phyloP scores from a whole-genome alignment of 345 rosid species.

The Iberis pinnata region DNA sequence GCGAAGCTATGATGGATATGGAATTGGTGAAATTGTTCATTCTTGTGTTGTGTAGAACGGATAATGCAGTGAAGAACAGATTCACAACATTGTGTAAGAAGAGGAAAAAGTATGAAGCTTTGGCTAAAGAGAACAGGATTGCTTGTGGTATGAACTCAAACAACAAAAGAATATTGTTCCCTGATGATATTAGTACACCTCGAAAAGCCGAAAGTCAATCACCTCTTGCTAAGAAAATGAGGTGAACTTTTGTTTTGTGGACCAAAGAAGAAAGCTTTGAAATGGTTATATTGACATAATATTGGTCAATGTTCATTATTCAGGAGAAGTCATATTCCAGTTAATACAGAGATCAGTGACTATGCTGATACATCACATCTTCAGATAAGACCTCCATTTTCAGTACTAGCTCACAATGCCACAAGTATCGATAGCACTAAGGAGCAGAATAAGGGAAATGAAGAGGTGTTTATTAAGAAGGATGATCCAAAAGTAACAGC shows the following conservation, averaged over 20 bases:
- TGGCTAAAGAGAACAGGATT: slow-evolving; percentile 62
- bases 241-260: slow-evolving; percentile 31
- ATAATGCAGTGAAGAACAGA: slow-evolving; percentile 95
- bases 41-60: slow-evolving; percentile 49
- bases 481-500: slow-evolving; percentile 76
- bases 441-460: slow-evolving; percentile 33
- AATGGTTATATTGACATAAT: slow-evolving; percentile 7
- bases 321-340: slow-evolving; percentile 68
- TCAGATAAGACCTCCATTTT: slow-evolving; percentile 56
- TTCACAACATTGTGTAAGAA: slow-evolving; percentile 96
- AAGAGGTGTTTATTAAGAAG: slow-evolving; percentile 57
- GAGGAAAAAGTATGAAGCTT: slow-evolving; percentile 90
- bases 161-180: slow-evolving; percentile 59
- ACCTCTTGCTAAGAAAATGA: slow-evolving; percentile 46
- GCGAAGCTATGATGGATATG: neutral
- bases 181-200: slow-evolving; percentile 36
- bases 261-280: slow-evolving; percentile 5
- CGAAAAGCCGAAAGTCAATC: slow-evolving; percentile 36
- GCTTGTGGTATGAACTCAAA: slow-evolving; percentile 45
- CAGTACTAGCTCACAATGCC: slow-evolving; percentile 49
- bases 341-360: slow-evolving; percentile 36
- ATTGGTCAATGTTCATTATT: neutral
- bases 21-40: slow-evolving; percentile 1
- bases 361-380: slow-evolving; percentile 53
- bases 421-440: slow-evolving; percentile 23